Evolutionary conservation across 257 asterid species (phyloP), one percentile per base, ranked within the genome.

Genomic region (Perilla frutescens): DNA sequence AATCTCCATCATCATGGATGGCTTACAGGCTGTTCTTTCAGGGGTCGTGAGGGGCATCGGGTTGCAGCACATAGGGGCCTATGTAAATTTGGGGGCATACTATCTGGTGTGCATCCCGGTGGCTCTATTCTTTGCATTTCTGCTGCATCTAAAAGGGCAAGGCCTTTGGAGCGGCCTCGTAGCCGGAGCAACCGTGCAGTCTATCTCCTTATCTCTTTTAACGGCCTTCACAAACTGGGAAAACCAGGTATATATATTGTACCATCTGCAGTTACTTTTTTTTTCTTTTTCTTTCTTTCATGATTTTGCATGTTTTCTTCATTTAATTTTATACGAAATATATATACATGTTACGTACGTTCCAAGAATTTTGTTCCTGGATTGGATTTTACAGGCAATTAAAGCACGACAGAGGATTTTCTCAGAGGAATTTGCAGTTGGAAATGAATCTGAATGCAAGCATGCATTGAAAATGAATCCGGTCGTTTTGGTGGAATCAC

Each of bases 1-100:
- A 53, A 66, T 86, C 60, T 84, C 91, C 12, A 74, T 87, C 63
- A 62, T 81, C 77, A 61, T 86, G 83, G 96, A 89, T 59, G 82
- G 96, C 70, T 26, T 81, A 48, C 95, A 89, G 77, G 82, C 90
- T 0, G 84, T 84, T 61, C 81, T 91, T 63, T 89, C 96, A 71
- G 96, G 97, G 8, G 89, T 87, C 3, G 91, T 84, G 37, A 84
- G 89, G 71, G 91, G 91, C n/a, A 77, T 81, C 2, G 89, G 89
- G 41, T 84, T 85, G 91, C 91, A 84, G 77, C 84, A 84, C 43
- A 62, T 82, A 58, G 89, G 86, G 45, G 91, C 89, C 7, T 87
- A 84, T 10, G 85, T 82, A 1, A 87, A 87, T 77, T 79, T 84
- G 2, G 91, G 89, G 2, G 79, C 91, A 29, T 87, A 80, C 67